These are phyloP conservation scores for Yamadazyma taylorii DNA, from an alignment of 1,139 yeast species.

Conservation along the genomic window DNA sequence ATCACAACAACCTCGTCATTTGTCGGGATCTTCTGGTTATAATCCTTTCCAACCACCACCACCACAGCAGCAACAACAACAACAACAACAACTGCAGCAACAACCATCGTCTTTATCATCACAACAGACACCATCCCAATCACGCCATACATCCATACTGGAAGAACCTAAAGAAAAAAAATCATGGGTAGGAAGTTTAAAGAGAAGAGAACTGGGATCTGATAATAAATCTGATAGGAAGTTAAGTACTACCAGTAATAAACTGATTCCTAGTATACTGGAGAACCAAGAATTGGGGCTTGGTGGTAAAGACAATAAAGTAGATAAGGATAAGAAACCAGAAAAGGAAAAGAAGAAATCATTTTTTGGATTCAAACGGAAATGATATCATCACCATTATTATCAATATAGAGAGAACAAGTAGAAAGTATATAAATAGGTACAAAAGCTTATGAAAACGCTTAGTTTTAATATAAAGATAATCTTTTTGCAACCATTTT, in stretches of 20 bases:
- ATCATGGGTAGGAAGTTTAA: slow-evolving; percentile 45
- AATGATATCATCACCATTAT: slow-evolving; percentile 14
- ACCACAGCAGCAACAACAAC: slow-evolving; percentile 3
- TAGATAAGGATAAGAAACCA: slow-evolving; percentile 5
- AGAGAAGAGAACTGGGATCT: slow-evolving; percentile 33
- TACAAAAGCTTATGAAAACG: too few relatives aligned
- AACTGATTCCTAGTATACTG: slow-evolving; percentile 8
- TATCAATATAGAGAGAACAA: too few relatives aligned
- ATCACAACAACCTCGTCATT: slow-evolving; percentile 3
- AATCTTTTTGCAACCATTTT: too few relatives aligned
- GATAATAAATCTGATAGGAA: slow-evolving; percentile 18
- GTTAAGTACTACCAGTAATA: slow-evolving; percentile 16
- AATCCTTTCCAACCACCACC: slow-evolving; percentile 4
- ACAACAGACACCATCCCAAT: too few relatives aligned
- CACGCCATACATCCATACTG: slow-evolving; percentile 5
- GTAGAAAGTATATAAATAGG: background rate
- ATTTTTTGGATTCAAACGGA: slow-evolving; percentile 42
- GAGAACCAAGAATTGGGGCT: slow-evolving; percentile 7
- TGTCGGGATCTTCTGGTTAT: slow-evolving; percentile 8
- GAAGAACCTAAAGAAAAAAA: slow-evolving; percentile 32
- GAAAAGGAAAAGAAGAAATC: slow-evolving; percentile 30
- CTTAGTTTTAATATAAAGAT: too few relatives aligned
- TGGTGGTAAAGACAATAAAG: slow-evolving; percentile 1
- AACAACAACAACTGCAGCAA: slow-evolving; percentile 1
- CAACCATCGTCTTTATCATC: too few relatives aligned